Evolutionary conservation across 805 yeast genomes (phyloP), one percentile per base, ranked within the genome.

Genomic region (Wickerhamiella brachini): DNA sequence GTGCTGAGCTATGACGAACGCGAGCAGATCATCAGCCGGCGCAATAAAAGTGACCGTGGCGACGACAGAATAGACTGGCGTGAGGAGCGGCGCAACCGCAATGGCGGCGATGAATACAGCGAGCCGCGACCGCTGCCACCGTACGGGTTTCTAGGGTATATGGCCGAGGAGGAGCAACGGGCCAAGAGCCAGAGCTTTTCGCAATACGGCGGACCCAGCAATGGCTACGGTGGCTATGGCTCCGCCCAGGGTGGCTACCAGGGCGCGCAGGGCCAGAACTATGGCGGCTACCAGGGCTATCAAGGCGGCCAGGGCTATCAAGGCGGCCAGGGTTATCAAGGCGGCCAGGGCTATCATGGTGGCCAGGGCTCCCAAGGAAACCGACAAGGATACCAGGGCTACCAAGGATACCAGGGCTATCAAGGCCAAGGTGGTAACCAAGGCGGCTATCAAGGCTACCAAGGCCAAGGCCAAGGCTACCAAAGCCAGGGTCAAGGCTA

Each of bases 1-100:
- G 80, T 81, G 7, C 69, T 90, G 45, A 78, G 79, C 4, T 77
- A 76, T 41, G 82, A 81, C 47, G 97, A 89, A 59, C 76, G 73
- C 51, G 86, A 82, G 55, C 68, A 74, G 10, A 71, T 86, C 13
- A 60, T 56, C 45, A 58, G 54, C 23, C 58, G 68, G 1, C 58
- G 59, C n/a, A 53, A 58, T n/a, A 58, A 61, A n/a, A 56, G 63
- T 20, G 65, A 61, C 29, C 57, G 63, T 12, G 59, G 62, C 5
- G 62, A 59, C 39, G 64, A 60, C 23, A 49, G 64, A 5, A 57
- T 62, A 2, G 60, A 57, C 46, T 51, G 58, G 18, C 56, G 65
- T 22, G 57, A 54, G 26, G 42, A 46, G 26, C 51, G 51, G 7
- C 58, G 60, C 31, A 47, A 56, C 47, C 50, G 51, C 43, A 52